Evolutionary conservation across 148 eudicot species (phyloP).

Genomic region (Beta vulgaris): DNA sequence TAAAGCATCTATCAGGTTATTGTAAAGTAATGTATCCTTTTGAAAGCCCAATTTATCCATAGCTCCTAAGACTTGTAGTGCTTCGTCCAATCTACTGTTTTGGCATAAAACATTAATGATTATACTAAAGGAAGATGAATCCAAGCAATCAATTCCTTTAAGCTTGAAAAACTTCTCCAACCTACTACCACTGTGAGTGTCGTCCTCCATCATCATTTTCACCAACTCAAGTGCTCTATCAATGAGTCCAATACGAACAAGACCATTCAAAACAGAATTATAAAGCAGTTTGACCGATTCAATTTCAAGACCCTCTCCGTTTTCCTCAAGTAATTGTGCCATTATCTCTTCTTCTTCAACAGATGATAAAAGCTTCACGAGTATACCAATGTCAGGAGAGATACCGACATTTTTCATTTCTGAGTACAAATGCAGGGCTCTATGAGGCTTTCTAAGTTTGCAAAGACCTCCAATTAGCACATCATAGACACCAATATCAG

Average conservation of each 20-base stretch:
- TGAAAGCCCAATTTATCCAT: slow-evolving; percentile 54
- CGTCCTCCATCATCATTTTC: slow-evolving; percentile 39
- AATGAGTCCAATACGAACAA: slow-evolving; percentile 42
- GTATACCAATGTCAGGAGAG: slow-evolving; percentile 54
- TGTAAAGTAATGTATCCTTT: slow-evolving; percentile 53
- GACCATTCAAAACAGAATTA: slow-evolving; percentile 51
- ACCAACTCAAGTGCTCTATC: slow-evolving; percentile 52
- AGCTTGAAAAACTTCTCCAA: slow-evolving; percentile 35
- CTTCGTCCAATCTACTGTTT: slow-evolving; percentile 50
- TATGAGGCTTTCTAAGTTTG: slow-evolving; percentile 44
- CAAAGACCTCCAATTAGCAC: slow-evolving; percentile 65
- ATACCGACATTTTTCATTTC: slow-evolving; percentile 55
- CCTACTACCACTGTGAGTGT: slow-evolving; percentile 20
- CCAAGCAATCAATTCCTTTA: slow-evolving; percentile 31
- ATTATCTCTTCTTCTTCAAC: slow-evolving; percentile 46
- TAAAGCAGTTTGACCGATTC: slow-evolving; percentile 34
- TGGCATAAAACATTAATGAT: slow-evolving; percentile 58
- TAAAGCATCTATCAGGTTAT: slow-evolving; percentile 60
- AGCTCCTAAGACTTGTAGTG: slow-evolving; percentile 53
- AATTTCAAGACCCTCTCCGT: slow-evolving; percentile 25
- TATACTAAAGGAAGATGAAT: slow-evolving; percentile 49
- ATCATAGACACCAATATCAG: slow-evolving; percentile 55
- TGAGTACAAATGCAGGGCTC: slow-evolving; percentile 47
- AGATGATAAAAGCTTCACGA: slow-evolving; percentile 44
- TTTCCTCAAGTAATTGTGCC: slow-evolving; percentile 43